phyloP scores from a whole-genome alignment of 2,329 filamentous ascomycete species.

The Rutstroemia sp. region DNA sequence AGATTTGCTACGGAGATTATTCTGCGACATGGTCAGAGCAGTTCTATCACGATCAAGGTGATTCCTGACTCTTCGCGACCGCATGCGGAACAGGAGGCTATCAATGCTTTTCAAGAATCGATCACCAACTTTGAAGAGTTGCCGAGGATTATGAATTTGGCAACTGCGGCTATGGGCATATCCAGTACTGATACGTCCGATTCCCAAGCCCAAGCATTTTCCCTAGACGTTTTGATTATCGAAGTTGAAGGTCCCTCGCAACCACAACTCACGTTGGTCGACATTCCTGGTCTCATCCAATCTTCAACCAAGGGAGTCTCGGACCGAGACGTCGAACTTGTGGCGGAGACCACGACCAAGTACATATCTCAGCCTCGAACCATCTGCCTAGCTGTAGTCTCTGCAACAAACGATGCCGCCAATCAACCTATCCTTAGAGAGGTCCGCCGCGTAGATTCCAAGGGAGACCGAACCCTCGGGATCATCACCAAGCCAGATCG shows the following conservation, averaged over 20 bases:
- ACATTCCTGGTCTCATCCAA: background rate
- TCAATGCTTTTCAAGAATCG: background rate
- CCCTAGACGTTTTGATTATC: background rate
- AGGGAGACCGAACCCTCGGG: constrained; percentile 34
- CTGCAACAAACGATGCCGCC: constrained; percentile 35
- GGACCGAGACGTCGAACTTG: constrained; percentile 23
- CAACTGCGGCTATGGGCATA: background rate
- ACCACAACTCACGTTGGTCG: background rate
- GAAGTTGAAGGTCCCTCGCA: background rate
- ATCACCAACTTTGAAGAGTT: background rate
- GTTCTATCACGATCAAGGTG: background rate
- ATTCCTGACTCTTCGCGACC: background rate
- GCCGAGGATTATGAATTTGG: background rate
- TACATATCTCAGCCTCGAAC: constrained; percentile 37
- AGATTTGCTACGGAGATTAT: constrained; percentile 1
- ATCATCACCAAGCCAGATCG: constrained; percentile 41
- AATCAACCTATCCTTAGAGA: constrained; percentile 35
- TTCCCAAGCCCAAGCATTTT: background rate
- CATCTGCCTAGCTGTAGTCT: constrained; percentile 40
- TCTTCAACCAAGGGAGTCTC: constrained; percentile 20
- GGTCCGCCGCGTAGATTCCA: constrained; percentile 30
- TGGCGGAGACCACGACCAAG: constrained; percentile 26
- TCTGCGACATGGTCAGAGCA: background rate
- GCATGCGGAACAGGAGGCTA: background rate
- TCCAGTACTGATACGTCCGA: background rate